phyloP scores from a whole-genome alignment of 805 yeast species.

The Suhomyces tanzawaensis region DNA sequence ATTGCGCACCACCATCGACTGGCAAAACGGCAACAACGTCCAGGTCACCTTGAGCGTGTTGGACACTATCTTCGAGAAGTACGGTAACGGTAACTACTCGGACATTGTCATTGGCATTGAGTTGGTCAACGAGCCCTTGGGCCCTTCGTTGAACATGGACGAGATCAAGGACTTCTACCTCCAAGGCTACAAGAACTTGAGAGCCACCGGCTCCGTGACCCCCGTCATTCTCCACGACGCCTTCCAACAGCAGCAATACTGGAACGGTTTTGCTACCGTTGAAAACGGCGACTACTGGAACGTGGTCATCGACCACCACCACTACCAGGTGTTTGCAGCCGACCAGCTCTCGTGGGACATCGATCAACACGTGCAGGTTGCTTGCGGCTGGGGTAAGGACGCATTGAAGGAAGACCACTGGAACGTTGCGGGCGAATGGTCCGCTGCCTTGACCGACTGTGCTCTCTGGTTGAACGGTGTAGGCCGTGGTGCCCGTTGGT shows the following conservation, averaged over 20 bases:
- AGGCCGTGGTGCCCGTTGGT: slow-evolving; percentile 76
- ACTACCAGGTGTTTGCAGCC: slow-evolving; percentile 78
- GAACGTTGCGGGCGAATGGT: slow-evolving; percentile 72
- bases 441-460: slow-evolving; percentile 88
- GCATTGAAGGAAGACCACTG: slow-evolving; percentile 58
- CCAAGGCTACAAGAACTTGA: slow-evolving; percentile 62
- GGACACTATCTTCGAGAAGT: slow-evolving; percentile 53
- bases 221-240: slow-evolving; percentile 82
- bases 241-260: slow-evolving; percentile 53
- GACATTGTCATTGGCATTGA: slow-evolving; percentile 84
- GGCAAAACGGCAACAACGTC: slow-evolving; percentile 56
- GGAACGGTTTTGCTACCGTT: slow-evolving; percentile 54
- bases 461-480: slow-evolving; percentile 87
- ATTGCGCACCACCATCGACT: slow-evolving; percentile 57
- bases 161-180: slow-evolving; percentile 57
- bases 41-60: slow-evolving; percentile 57
- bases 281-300: slow-evolving; percentile 46
- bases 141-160: slow-evolving; percentile 59
- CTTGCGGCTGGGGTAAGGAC: slow-evolving; percentile 30
- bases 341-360: slow-evolving; percentile 57
- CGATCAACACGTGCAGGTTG: slow-evolving; percentile 55
- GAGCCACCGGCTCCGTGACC: slow-evolving; percentile 46
- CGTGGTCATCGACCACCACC: slow-evolving; percentile 84
- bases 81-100: slow-evolving; percentile 56
- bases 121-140: slow-evolving; percentile 86